Base-by-base conservation (phyloP, 2,329 filamentous ascomycete species). In the Penicillium glabrum region DNA sequence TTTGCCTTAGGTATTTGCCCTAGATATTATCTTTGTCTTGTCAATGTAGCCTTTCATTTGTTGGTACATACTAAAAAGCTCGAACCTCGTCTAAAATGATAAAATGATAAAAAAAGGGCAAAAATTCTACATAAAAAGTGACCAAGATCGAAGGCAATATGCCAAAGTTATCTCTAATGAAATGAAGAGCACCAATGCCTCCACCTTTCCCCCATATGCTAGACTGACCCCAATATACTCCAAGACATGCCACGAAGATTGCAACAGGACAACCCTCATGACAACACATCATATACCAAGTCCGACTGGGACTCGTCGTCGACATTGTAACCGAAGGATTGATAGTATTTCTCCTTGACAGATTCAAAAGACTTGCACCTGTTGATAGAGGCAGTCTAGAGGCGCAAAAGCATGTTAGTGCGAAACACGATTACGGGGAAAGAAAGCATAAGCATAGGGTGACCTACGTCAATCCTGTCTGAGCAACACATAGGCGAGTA, bases 401-500 rank as follows among this genome's bases (percentile, higher is more conserved):
- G 24, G n/a, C 3, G 2, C 45, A 33, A 27, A 45, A 10, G 23
- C 4, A 37, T 16, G 41, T 60, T 52, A 56, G 48, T 5, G 6
- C 24, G 29, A 43, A 5, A 16, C 47, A 24, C 3, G 31, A 31
- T 16, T 14, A n/a, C 9, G 7, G 35, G n/a, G 9, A 3, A 41
- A 23, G n/a, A 21, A 23, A 41, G 6, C 5, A 24, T 31, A 10
- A 11, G 33, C 23, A 27, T 23, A 1, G 3, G 14, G 21, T 2
- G n/a, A 59, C 57, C 27, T 60, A 67, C 65, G 9, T 26, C 33
- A 2, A n/a, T 16, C 0, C 44, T 21, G 11, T 41, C 52, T 19
- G 51, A 33, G 59, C 69, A 72, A 46, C 69, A 72, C 69, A 72
- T 69, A 2, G 69, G 61, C 5, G 48, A 44, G 31, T 61, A 61